Evolutionary conservation across 2,329 filamentous ascomycete genomes (phyloP).

Genomic region (Aspergillus sp.): DNA sequence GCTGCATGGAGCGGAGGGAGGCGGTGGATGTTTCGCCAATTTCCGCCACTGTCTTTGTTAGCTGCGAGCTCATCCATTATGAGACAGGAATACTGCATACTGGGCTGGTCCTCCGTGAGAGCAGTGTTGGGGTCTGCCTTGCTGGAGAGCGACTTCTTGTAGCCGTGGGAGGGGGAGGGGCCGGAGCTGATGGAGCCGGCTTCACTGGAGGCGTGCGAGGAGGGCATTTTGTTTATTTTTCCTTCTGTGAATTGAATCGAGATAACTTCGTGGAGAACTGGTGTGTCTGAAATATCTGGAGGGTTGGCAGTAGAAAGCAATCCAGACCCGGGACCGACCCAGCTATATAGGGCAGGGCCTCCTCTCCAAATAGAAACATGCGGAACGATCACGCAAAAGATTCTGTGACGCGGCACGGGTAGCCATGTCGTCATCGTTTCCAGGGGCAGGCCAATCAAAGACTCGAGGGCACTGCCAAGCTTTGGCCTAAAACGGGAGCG

Average conservation of each 20-base stretch:
- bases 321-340: too few species aligned
- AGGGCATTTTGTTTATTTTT: neutral
- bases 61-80: neutral
- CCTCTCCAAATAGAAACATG: neutral
- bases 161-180: conserved; percentile 5
- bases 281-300: neutral
- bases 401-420: neutral
- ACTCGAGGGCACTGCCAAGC: neutral
- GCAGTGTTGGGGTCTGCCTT: conserved; percentile 83
- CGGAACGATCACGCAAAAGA: neutral
- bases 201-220: neutral
- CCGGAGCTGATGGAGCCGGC: neutral
- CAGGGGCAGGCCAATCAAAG: neutral
- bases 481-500: neutral
- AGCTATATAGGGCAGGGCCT: neutral
- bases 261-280: neutral
- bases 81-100: conserved; percentile 46
- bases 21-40: conserved; percentile 34
- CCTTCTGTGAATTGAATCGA: too few species aligned
- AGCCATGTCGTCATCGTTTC: neutral
- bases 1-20: conserved; percentile 65
- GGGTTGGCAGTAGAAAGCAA: too few species aligned
- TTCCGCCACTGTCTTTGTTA: conserved; percentile 16
- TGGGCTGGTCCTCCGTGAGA: conserved; percentile 73
- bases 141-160: conserved; percentile 46